Base-by-base conservation (phyloP, 768 basidiomycete species). In the Dentipellis sp. region DNA sequence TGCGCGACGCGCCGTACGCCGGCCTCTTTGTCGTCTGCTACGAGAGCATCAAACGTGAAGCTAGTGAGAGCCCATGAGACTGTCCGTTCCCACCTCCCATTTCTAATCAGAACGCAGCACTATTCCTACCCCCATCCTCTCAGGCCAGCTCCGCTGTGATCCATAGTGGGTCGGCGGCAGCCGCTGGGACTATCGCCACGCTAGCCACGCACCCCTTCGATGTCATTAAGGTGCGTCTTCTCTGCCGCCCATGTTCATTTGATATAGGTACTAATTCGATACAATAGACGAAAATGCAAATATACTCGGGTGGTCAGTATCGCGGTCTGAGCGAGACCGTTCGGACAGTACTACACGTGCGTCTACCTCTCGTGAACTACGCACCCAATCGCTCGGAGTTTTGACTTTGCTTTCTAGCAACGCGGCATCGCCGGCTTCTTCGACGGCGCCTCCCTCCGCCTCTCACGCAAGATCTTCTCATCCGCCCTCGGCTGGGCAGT, bases 1-100 rank as follows among this genome's bases (percentile, higher is more conserved):
- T 94, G n/a, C 81, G 94, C 49, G 94, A 97, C 68, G 94, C 93
- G 11, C 94, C 94, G 0, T 93, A 94, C 63, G 92, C 94, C 1
- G 94, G 94, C 3, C 69, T 97, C 6, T 97, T 94, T 63, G 75
- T 95, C 37, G 80, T 92, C 2, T 81, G 86, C 57, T 97, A 97
- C 65, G 94, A 97, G 69, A 81, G 82, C 47, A 80, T 91, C 59
- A 97, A 97, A 68, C 75, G 77, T 51, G 79, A 90, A 63, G 73
- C 82, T 3, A 75, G 90, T 88, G 22, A 14, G 19, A 39, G 37
- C 34, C 45, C 39, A 17, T 29, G 29, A 29, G 29, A 29, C 29
- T 29, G 29, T 29, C 29, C 6, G 29, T 29, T 29, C 29, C 10
- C n/a, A 14, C 14, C 17, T 29, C 10, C 12, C 10, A 10, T n/a